A percentile compares a stretch with the other conserved stretches of the same genome.
Evolutionary conservation across 805 yeast genomes (phyloP).

Genomic region (Saccharomycopsis sp.): DNA sequence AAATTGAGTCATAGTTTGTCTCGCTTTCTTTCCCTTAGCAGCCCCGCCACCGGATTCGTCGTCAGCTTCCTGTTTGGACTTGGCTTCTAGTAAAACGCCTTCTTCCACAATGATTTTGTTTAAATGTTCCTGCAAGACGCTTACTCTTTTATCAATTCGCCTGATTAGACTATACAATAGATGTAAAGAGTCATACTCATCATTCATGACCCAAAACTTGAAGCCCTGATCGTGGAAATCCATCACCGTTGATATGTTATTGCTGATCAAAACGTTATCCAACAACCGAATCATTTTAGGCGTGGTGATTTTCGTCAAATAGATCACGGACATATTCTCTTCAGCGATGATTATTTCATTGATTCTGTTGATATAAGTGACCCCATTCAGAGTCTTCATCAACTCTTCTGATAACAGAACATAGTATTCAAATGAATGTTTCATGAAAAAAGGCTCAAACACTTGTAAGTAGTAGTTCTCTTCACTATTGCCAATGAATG

Average conservation of each 20-base stretch:
- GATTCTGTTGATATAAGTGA: constrained; percentile 47
- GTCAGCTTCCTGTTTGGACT: constrained; percentile 20
- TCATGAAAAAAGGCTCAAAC: constrained; percentile 62
- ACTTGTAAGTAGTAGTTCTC: constrained; percentile 56
- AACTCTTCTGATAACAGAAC: constrained; percentile 38
- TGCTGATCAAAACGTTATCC: constrained; percentile 51
- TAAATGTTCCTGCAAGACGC: constrained; percentile 42
- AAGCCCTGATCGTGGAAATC: constrained; percentile 49
- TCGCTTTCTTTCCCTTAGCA: constrained; percentile 17
- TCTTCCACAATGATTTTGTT: constrained; percentile 38
- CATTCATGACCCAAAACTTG: constrained; percentile 46
- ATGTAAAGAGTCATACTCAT: constrained; percentile 37
- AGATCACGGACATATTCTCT: constrained; percentile 45
- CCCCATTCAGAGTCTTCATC: constrained; percentile 40
- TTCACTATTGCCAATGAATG: constrained; percentile 29
- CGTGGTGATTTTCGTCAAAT: constrained; percentile 46
- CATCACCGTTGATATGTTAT: constrained; percentile 51
- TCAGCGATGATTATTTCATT: constrained; percentile 56
- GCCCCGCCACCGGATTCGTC: constrained; percentile 20
- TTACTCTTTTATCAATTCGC: constrained; percentile 48
- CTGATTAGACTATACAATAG: constrained; percentile 44
- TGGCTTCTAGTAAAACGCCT: constrained; percentile 36
- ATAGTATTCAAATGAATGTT: constrained; percentile 52
- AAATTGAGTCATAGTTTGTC: constrained; percentile 37
- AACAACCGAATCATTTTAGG: constrained; percentile 50